A percentile compares a stretch with the other conserved stretches of the same genome.
Evolutionary conservation across 257 asterid species (phyloP).

Genomic region (Coffea canephora): DNA sequence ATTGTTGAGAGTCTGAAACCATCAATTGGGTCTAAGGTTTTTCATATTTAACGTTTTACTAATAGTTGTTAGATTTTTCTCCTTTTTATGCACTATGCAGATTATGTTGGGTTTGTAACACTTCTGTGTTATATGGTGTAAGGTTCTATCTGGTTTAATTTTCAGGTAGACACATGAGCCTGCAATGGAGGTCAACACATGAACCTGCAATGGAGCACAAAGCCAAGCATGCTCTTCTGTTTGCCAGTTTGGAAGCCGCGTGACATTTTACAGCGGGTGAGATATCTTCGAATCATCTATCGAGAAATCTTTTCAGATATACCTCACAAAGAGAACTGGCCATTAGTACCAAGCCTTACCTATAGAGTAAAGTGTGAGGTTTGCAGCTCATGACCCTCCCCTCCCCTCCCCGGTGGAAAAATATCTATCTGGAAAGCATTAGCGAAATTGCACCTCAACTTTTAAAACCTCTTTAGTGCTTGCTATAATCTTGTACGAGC

Average conservation of each 20-base stretch:
- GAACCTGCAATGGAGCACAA: not conserved
- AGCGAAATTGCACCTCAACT: not conserved
- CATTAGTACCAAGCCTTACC: not conserved
- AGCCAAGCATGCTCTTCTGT: not conserved
- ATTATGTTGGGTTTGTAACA: not conserved
- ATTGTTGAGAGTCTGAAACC: not conserved
- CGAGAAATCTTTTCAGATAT: not conserved
- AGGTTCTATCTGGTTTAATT: not conserved
- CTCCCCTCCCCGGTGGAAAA: not conserved
- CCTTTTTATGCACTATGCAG: not conserved
- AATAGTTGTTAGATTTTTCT: not conserved
- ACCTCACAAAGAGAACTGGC: not conserved
- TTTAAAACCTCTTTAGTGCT: not conserved
- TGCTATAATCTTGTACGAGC: not conserved
- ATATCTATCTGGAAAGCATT: not conserved
- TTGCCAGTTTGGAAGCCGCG: not conserved
- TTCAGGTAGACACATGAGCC: not conserved
- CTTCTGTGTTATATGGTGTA: not conserved
- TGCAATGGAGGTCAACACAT: not conserved
- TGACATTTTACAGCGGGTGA: not conserved
- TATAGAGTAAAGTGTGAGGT: not conserved
- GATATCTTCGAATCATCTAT: not conserved
- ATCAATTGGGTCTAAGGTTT: not conserved
- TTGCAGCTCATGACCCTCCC: not conserved
- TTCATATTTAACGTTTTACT: not conserved